These are phyloP conservation scores for Globisporangium cystogenes DNA, from an alignment of 352 stramenopile genomes.

Conservation along the genomic window DNA sequence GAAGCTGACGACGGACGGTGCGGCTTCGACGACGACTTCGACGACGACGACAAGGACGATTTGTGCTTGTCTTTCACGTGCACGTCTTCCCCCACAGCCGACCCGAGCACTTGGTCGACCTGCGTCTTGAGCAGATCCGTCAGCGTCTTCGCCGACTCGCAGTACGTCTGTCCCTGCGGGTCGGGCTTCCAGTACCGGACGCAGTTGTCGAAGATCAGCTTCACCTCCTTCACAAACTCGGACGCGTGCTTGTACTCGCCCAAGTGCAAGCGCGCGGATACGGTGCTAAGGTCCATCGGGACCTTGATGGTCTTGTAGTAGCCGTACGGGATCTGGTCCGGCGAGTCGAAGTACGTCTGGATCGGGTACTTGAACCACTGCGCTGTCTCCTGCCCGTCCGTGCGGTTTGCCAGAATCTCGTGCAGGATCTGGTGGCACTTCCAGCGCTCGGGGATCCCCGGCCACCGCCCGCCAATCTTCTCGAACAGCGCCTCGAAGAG, in stretches of 20 bases:
- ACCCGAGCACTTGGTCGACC: constrained; percentile 28
- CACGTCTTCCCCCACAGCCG: constrained; percentile 18
- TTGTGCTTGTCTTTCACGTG: constrained; percentile 37
- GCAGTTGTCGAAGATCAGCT: constrained; percentile 86
- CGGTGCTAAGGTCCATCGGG: constrained; percentile 80
- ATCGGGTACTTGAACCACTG: constrained; percentile 89
- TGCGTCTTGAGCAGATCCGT: constrained; percentile 45
- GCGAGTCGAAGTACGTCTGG: constrained; percentile 78
- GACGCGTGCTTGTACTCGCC: constrained; percentile 52
- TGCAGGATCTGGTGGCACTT: constrained; percentile 83
- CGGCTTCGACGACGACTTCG: constrained; percentile 14
- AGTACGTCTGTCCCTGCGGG: constrained; percentile 74
- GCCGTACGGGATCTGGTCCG: constrained; percentile 76
- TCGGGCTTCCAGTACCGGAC: constrained; percentile 76
- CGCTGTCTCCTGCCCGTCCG: constrained; percentile 68
- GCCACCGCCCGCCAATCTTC: constrained; percentile 64
- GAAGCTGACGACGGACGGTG: constrained; percentile 19
- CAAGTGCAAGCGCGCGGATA: constrained; percentile 65
- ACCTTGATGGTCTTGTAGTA: constrained; percentile 78
- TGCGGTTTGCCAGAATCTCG: constrained; percentile 67
- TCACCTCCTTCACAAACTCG: constrained; percentile 55
- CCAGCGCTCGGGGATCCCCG: constrained; percentile 65
- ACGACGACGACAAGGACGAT: constrained; percentile 19
- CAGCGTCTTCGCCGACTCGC: constrained; percentile 62
- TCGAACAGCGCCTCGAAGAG: constrained; percentile 70